Evolutionary conservation across 2,329 filamentous ascomycete species (phyloP), one percentile per base, ranked within the genome.

Genomic region (Stagonosporopsis vannaccii): DNA sequence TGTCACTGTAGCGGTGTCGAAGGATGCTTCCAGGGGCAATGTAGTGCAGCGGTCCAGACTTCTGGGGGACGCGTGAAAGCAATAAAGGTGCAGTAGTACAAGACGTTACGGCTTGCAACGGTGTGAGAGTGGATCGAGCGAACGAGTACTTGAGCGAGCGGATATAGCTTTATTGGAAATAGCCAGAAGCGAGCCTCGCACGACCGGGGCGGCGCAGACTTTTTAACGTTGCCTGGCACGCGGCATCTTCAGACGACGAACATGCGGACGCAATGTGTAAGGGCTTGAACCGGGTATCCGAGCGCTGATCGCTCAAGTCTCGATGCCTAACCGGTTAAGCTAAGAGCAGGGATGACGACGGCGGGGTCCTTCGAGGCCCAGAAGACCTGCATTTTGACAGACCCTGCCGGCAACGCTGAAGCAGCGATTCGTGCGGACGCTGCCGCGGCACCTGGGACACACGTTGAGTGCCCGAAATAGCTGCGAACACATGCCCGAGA

Each of bases 271-370:
- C 47, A 51, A 51, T 39, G 47, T 58, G 54, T 51, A 48, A 48
- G 54, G 28, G 8, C 47, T 26, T 44, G 55, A 54, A 49, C 58
- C 59, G 65, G 63, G 62, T 62, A 61, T 56, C 53, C 39, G 33
- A 42, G 42, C 42, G 65, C 61, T 59, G 66, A 69, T 69, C 65
- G 43, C 44, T 48, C 54, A 63, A 59, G 61, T 42, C 65, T 66
- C 63, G 65, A 69, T 36, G 63, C 62, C 63, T 66, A 61, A 65
- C 58, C 56, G 59, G 51, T 49, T 35, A 41, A 39, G 52, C 59
- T 63, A 67, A 66, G 32, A 59, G 19, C 60, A 67, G 61, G 65
- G 63, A 63, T 64, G 59, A 64, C 63, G 63, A 60, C 40, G 45
- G 54, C 42, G 37, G 49, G 49, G 49, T 39, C 41, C 26, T 44